Percentiles rank a stretch among this genome's conserved stretches.
phyloP scores from a whole-genome alignment of 345 rosid species.

The sweet orange (Citrus sinensis) region DVS_A1.0 CM039166.1:10727001-10727500 shows the following conservation, averaged over 20 bases:
- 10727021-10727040: not conserved
- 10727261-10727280: constrained; percentile 15
- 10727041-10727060: not conserved
- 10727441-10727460: constrained; percentile 51
- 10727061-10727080: not conserved
- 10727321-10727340: not conserved
- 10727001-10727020: not conserved
- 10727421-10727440: constrained; percentile 53
- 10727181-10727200: constrained; percentile 56
- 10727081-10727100: constrained; percentile 50
- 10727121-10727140: constrained; percentile 35
- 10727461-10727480: constrained; percentile 60
- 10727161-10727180: constrained; percentile 56
- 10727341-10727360: constrained; percentile 44
- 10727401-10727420: constrained; percentile 58
- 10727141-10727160: constrained; percentile 52
- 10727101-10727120: constrained; percentile 45
- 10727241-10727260: constrained; percentile 15
- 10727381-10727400: constrained; percentile 37
- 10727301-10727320: not conserved
- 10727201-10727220: constrained; percentile 46
- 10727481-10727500: constrained; percentile 46
- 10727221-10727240: constrained; percentile 67
- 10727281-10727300: not conserved
- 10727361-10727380: constrained; percentile 58